phyloP scores from a whole-genome alignment of 345 rosid species.

The Bruguiera parviflora region DNA sequence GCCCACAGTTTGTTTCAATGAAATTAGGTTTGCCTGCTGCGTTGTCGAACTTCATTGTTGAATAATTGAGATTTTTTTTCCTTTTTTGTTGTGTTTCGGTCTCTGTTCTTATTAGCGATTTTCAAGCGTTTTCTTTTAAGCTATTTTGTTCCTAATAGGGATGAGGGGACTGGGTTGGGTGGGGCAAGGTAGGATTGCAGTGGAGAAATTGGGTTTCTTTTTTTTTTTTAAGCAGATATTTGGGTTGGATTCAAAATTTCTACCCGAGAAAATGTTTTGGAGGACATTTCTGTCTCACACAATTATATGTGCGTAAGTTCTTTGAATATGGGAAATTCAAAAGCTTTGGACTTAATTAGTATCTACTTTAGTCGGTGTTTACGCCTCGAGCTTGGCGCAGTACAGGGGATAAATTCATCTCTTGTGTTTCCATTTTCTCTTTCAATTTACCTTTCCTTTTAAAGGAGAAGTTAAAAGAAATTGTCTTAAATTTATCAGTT shows the following conservation, averaged over 20 bases:
- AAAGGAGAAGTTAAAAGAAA: neutral
- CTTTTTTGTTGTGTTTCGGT: neutral
- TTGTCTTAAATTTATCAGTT: neutral
- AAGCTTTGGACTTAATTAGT: neutral
- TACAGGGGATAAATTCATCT: neutral
- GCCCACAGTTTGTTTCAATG: neutral
- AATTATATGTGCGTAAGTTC: neutral
- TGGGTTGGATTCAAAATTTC: neutral
- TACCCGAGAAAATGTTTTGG: neutral
- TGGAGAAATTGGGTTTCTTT: neutral
- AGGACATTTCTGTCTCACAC: neutral
- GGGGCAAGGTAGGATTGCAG: too few relatives aligned
- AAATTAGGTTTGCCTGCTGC: neutral
- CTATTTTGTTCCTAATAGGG: neutral
- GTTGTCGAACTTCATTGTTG: conserved; percentile 1
- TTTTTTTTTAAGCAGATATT: neutral
- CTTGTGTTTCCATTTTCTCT: neutral
- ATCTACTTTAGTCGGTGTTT: neutral
- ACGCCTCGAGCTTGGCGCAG: neutral
- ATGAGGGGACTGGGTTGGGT: neutral
- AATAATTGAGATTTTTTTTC: neutral
- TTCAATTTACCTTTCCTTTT: neutral
- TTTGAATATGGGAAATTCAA: neutral
- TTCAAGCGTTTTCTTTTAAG: neutral
- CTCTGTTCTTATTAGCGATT: too few relatives aligned